phyloP scores from a whole-genome alignment of 257 asterid species.

The Scutellaria galericulata region DNA sequence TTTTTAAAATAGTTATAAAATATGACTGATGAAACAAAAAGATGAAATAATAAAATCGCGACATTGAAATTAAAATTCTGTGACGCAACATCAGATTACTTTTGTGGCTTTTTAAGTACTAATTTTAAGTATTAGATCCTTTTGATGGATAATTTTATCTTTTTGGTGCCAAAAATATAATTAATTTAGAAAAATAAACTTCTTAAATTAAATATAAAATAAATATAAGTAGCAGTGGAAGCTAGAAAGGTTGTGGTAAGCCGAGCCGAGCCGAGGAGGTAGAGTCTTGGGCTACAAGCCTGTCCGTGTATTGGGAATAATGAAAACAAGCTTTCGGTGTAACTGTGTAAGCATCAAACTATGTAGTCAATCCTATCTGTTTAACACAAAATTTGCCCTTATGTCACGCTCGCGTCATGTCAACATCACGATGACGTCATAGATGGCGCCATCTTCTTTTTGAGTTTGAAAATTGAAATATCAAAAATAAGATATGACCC shows the following conservation, averaged over 20 bases:
- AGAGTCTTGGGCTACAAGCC: constrained; percentile 47
- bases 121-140: too few relatives aligned
- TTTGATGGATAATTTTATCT: too few relatives aligned
- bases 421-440: constrained; percentile 32
- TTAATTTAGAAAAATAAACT: too few relatives aligned
- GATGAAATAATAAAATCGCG: too few relatives aligned
- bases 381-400: constrained; percentile 3
- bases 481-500: constrained; percentile 20
- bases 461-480: not conserved
- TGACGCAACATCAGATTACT: too few relatives aligned
- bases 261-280: constrained; percentile 38
- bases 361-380: constrained; percentile 36
- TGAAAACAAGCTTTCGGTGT: constrained; percentile 46
- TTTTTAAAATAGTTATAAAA: too few relatives aligned
- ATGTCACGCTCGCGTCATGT: constrained; percentile 41
- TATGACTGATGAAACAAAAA: too few relatives aligned
- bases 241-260: not conserved
- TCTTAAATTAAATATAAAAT: too few relatives aligned
- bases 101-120: too few relatives aligned
- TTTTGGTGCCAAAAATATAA: too few relatives aligned
- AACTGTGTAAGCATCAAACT: constrained; percentile 42
- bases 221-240: too few relatives aligned
- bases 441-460: constrained; percentile 26
- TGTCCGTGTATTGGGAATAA: constrained; percentile 57
- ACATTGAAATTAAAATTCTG: too few relatives aligned